Conservation (phyloP, 129 eudicot genomes). For the Centrapalus pauciflorus region DNA sequence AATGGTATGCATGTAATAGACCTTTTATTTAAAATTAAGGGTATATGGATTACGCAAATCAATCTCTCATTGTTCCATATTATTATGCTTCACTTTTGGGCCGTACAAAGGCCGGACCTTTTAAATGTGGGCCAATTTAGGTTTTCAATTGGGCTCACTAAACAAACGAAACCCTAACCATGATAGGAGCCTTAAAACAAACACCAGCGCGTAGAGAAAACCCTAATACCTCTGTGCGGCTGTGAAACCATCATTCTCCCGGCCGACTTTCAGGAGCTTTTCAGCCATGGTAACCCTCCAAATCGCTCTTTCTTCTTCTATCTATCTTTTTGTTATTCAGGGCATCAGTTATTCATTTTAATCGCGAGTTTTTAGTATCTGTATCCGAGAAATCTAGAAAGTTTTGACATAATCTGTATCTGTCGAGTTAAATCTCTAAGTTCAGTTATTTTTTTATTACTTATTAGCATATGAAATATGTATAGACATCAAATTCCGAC, state of each 20-base stretch:
- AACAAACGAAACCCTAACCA: background rate
- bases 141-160: background rate
- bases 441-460: background rate
- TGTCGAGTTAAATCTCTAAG: background rate
- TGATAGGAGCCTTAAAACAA: conserved; percentile 6
- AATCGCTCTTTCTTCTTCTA: background rate
- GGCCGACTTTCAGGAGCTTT: conserved; percentile 6
- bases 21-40: too few relatives aligned
- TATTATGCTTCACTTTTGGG: too few relatives aligned
- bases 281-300: conserved; percentile 25
- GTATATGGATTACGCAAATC: too few relatives aligned
- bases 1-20: too few relatives aligned
- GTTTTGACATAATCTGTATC: background rate
- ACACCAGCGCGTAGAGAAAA: background rate
- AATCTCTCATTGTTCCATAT: too few relatives aligned
- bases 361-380: background rate
- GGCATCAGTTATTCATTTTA: background rate
- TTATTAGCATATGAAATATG: background rate
- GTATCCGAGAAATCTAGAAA: background rate
- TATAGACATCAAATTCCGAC: background rate
- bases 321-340: background rate
- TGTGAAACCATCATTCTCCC: conserved; percentile 8
- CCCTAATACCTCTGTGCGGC: conserved; percentile 25
- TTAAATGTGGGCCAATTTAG: background rate
- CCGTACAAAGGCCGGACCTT: background rate